A percentile compares a stretch with the other conserved stretches of the same genome.
phyloP scores from a whole-genome alignment of 2,329 filamentous ascomycete genomes.

The Cladosporium sp. region DNA sequence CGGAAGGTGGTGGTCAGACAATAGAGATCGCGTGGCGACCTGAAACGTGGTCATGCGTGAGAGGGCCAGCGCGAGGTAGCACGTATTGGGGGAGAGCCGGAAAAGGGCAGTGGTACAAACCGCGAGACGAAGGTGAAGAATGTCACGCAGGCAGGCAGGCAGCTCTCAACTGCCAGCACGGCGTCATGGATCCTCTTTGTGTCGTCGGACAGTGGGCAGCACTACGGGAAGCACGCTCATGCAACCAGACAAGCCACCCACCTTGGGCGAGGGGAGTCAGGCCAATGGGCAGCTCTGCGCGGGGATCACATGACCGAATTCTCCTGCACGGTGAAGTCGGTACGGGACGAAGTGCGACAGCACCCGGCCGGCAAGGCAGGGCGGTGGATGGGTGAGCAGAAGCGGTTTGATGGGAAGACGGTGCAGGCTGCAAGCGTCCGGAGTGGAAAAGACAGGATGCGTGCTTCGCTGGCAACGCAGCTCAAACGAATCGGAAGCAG shows the following conservation, averaged over 20 bases:
- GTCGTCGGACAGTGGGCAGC: neutral
- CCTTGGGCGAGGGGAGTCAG: neutral
- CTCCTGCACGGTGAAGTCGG: constrained; percentile 11
- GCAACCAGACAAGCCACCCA: constrained; percentile 9
- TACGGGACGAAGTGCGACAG: constrained; percentile 5
- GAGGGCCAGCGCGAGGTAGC: constrained; percentile 1
- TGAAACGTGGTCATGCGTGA: constrained; percentile 11
- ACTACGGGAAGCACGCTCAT: constrained; percentile 6
- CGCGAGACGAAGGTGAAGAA: neutral
- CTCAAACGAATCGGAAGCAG: constrained; percentile 1
- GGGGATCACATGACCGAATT: constrained; percentile 6
- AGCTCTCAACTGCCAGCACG: constrained; percentile 3
- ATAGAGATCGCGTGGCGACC: constrained; percentile 6
- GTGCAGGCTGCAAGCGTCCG: constrained; percentile 3
- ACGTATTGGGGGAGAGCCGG: neutral
- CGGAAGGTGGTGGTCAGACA: constrained; percentile 11
- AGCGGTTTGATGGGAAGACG: too few relatives aligned
- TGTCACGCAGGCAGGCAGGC: constrained; percentile 5
- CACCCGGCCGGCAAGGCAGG: neutral
- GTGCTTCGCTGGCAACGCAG: constrained; percentile 2
- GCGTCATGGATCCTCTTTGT: constrained; percentile 9
- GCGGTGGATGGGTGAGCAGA: neutral
- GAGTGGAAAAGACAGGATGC: constrained; percentile 1
- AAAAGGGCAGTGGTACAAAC: constrained; percentile 2
- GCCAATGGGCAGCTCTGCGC: neutral